Conservation (phyloP, 495 filamentous ascomycete species). For the Lasiosphaeria hispida region DNA sequence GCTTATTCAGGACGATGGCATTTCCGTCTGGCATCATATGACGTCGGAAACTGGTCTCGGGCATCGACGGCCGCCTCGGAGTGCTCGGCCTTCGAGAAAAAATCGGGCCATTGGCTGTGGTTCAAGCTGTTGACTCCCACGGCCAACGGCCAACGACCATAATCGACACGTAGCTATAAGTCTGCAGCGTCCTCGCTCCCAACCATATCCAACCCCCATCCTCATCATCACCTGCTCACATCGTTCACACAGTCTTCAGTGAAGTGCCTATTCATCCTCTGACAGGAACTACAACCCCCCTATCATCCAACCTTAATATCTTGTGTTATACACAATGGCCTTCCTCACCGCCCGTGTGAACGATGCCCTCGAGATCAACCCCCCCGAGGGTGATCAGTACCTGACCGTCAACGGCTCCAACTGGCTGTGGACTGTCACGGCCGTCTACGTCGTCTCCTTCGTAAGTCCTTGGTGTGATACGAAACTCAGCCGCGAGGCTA, state of each 20-base stretch:
- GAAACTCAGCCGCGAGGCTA: neutral
- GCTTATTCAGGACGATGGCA: no score
- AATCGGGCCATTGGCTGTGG: neutral
- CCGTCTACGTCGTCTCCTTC: slow-evolving; percentile 42
- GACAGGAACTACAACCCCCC: neutral
- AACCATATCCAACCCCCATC: neutral
- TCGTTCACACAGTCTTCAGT: neutral
- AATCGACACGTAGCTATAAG: neutral
- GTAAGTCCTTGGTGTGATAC: slow-evolving; percentile 19
- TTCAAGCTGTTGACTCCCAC: neutral
- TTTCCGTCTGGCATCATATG: no score
- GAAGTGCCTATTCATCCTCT: neutral
- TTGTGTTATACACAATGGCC: slow-evolving; percentile 13
- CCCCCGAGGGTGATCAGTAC: slow-evolving; percentile 35
- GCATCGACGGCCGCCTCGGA: neutral
- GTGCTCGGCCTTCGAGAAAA: slow-evolving; percentile 16
- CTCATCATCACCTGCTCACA: neutral
- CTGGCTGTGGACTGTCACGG: slow-evolving; percentile 47
- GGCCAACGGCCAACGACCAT: no score
- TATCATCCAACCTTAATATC: neutral
- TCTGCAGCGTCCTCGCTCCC: neutral
- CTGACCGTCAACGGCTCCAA: slow-evolving; percentile 45
- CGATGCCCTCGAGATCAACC: slow-evolving; percentile 45
- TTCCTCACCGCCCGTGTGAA: slow-evolving; percentile 29
- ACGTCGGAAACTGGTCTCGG: no score